Percentiles rank a stretch among this genome's conserved stretches.
These are phyloP conservation scores for Cordyceps fumosorosea DNA, from an alignment of 2,329 filamentous ascomycete species.

Conservation along the genomic window DNA sequence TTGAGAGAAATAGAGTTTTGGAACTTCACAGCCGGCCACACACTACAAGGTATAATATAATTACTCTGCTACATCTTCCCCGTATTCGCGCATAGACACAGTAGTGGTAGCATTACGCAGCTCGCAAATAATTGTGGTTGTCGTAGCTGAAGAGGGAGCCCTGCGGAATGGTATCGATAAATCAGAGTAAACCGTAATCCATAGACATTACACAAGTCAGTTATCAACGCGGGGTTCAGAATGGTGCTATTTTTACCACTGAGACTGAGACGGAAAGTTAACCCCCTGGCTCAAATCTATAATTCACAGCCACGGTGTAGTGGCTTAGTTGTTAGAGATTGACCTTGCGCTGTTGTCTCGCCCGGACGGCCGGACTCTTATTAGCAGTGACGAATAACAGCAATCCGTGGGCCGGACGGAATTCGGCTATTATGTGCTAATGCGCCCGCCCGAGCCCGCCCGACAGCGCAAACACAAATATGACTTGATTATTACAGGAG, in stretches of 20 bases:
- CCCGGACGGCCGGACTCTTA: background rate
- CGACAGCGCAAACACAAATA: background rate
- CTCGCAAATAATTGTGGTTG: too few relatives aligned
- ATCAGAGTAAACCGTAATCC: too few relatives aligned
- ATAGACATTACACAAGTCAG: too few relatives aligned
- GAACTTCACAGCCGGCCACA: too few relatives aligned
- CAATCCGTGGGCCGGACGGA: background rate
- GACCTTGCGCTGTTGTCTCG: constrained; percentile 1
- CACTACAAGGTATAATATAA: too few relatives aligned
- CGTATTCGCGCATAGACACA: too few relatives aligned
- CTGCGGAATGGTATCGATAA: too few relatives aligned
- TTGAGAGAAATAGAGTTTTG: too few relatives aligned
- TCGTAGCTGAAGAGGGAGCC: too few relatives aligned
- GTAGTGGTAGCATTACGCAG: too few relatives aligned
- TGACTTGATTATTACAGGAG: too few relatives aligned
- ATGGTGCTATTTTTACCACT: background rate
- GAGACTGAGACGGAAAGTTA: background rate
- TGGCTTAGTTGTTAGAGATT: background rate
- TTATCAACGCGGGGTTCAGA: background rate
- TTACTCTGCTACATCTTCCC: too few relatives aligned
- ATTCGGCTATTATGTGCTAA: background rate
- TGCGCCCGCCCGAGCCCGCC: background rate
- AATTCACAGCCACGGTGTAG: background rate
- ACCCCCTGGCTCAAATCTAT: background rate
- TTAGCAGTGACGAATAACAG: background rate